Percentiles rank a stretch among this genome's conserved stretches.
These are phyloP conservation scores for Misopates orontium DNA, from an alignment of 257 asterid genomes.

Conservation along the genomic window DNA sequence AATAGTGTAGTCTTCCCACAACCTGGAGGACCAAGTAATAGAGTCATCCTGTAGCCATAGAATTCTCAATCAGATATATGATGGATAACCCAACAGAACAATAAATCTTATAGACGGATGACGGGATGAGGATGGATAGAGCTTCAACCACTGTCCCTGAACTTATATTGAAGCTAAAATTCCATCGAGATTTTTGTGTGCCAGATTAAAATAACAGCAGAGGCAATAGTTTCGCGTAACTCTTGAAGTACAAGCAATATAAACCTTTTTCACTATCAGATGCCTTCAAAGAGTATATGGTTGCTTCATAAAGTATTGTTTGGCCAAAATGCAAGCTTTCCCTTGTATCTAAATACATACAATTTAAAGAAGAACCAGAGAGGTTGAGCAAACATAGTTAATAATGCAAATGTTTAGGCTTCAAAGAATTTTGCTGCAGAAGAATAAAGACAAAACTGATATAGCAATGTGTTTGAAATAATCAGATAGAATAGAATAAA, in stretches of 20 bases:
- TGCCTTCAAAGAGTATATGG: too few relatives aligned
- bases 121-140: background rate
- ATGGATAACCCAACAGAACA: conserved; percentile 3
- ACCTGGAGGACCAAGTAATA: conserved; percentile 77
- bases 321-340: too few relatives aligned
- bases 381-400: too few relatives aligned
- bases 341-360: too few relatives aligned
- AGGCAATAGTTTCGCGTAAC: background rate
- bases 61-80: conserved; percentile 12
- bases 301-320: too few relatives aligned
- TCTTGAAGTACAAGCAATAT: background rate
- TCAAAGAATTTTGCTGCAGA: too few relatives aligned
- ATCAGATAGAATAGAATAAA: too few relatives aligned
- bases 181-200: background rate
- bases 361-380: too few relatives aligned
- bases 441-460: too few relatives aligned
- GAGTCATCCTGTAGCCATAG: conserved; percentile 52
- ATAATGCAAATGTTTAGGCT: too few relatives aligned
- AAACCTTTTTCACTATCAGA: background rate
- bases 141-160: background rate
- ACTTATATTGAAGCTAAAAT: background rate
- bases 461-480: too few relatives aligned
- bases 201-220: background rate
- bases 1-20: conserved; percentile 70
- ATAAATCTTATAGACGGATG: background rate